A percentile compares a stretch with the other conserved stretches of the same genome.
Conservation (phyloP, 805 yeast species). For the Kregervanrija pseudodelftensis region DNA sequence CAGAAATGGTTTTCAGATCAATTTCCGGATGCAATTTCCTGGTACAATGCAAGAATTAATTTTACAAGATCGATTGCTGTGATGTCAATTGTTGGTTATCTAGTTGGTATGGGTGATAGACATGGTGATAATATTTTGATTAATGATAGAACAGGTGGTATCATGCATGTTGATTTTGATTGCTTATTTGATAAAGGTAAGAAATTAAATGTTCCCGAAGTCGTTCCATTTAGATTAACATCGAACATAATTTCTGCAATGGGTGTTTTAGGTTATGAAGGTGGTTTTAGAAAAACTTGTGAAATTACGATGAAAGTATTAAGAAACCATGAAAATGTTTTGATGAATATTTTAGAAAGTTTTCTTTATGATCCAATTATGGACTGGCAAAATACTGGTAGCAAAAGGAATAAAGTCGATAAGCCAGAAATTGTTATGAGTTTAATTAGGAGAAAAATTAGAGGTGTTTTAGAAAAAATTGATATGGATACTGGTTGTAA, state of each 20-base stretch:
- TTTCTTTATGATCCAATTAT: constrained; percentile 88
- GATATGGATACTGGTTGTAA: constrained; percentile 29
- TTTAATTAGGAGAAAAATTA: constrained; percentile 67
- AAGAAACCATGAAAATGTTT: constrained; percentile 70
- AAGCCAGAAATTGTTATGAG: constrained; percentile 64
- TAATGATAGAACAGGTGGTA: constrained; percentile 64
- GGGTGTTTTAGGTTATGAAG: constrained; percentile 86
- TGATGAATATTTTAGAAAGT: constrained; percentile 88
- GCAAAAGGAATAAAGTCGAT: constrained; percentile 22
- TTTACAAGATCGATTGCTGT: constrained; percentile 83
- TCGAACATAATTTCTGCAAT: constrained; percentile 79
- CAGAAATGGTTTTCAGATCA: constrained; percentile 83
- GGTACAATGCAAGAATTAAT: constrained; percentile 74
- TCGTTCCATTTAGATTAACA: constrained; percentile 90
- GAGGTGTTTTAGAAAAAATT: constrained; percentile 76
- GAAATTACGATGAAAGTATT: constrained; percentile 74
- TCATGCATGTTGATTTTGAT: constrained; percentile 93
- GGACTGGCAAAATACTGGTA: constrained; percentile 49
- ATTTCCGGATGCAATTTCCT: constrained; percentile 81
- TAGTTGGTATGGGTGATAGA: constrained; percentile 91
- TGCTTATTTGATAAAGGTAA: constrained; percentile 87
- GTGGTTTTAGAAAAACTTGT: constrained; percentile 76
- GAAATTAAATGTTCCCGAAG: constrained; percentile 72
- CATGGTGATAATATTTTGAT: constrained; percentile 89
- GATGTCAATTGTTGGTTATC: constrained; percentile 95